Conservation (phyloP, 805 yeast species). For the Wickerhamiella kazuoi region DNA sequence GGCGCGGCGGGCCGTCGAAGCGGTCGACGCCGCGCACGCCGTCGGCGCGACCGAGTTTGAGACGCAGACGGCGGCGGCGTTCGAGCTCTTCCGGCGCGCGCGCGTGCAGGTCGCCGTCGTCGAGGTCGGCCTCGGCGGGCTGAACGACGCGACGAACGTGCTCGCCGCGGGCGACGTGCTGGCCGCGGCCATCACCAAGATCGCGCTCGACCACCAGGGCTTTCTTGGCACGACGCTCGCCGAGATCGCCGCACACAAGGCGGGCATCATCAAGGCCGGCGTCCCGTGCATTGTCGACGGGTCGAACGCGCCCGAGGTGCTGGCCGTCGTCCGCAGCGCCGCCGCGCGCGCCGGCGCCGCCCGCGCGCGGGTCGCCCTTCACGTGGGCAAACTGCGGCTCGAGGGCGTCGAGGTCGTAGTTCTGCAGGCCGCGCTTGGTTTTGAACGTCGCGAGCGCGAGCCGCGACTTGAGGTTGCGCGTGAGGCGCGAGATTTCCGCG, state of each 20-base stretch:
- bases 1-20: conserved; percentile 28
- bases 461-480: conserved; percentile 26
- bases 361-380: not conserved
- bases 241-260: conserved; percentile 62
- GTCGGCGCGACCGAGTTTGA: conserved; percentile 81
- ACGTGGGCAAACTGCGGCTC: conserved; percentile 16
- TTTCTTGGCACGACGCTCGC: conserved; percentile 49
- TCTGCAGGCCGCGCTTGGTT: conserved; percentile 25
- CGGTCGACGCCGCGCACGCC: conserved; percentile 23
- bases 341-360: not conserved
- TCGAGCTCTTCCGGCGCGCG: conserved; percentile 45
- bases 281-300: conserved; percentile 60
- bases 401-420: conserved; percentile 20
- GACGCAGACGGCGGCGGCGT: conserved; percentile 66
- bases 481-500: conserved; percentile 26
- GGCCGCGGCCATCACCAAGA: conserved; percentile 62
- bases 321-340: conserved; percentile 16
- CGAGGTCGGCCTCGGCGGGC: conserved; percentile 93
- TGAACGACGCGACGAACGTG: conserved; percentile 77
- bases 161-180: conserved; percentile 26
- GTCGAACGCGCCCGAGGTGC: conserved; percentile 35
- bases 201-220: conserved; percentile 71
- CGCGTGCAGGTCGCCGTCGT: conserved; percentile 58
- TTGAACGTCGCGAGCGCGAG: conserved; percentile 26
- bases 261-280: conserved; percentile 57